A percentile compares a stretch with the other conserved stretches of the same genome.
Evolutionary conservation across 2,329 filamentous ascomycete genomes (phyloP).

Genomic region (Neopestalotiopsis clavispora): DNA sequence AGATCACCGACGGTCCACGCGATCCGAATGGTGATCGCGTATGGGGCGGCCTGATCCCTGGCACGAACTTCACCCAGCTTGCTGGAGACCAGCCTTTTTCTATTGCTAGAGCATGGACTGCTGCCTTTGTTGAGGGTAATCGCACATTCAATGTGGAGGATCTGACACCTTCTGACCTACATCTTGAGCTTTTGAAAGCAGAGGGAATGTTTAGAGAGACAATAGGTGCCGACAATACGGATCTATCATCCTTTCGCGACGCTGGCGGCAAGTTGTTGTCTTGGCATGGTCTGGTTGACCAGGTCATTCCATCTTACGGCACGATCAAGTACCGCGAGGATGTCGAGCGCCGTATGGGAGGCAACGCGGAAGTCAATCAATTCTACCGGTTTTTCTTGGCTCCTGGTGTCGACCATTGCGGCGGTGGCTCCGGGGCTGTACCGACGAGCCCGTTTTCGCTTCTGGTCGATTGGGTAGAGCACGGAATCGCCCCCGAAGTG

Average conservation of each 20-base stretch:
- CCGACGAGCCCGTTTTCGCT: not conserved
- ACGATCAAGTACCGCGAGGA: not conserved
- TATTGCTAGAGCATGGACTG: not conserved
- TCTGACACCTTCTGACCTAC: not conserved
- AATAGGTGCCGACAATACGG: not conserved
- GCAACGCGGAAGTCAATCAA: not conserved
- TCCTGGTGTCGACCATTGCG: not conserved
- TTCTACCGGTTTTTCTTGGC: constrained; percentile 3
- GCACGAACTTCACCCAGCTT: not conserved
- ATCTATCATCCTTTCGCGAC: not conserved
- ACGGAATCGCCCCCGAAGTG: constrained; percentile 1
- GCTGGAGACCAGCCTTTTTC: not conserved
- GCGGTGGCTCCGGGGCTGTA: not conserved
- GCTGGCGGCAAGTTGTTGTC: not conserved
- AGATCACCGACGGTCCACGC: not conserved
- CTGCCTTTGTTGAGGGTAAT: not conserved
- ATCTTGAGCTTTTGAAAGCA: not conserved
- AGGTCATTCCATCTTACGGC: not conserved
- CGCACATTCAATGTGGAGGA: not conserved
- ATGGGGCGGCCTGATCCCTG: not conserved
- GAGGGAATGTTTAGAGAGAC: too few species aligned
- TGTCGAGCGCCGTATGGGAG: not conserved
- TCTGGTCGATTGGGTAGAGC: constrained; percentile 5
- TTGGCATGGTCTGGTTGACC: not conserved
- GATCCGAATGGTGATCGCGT: not conserved